Conservation (phyloP, 441 rosid species). For the Populus hybrid region DNA sequence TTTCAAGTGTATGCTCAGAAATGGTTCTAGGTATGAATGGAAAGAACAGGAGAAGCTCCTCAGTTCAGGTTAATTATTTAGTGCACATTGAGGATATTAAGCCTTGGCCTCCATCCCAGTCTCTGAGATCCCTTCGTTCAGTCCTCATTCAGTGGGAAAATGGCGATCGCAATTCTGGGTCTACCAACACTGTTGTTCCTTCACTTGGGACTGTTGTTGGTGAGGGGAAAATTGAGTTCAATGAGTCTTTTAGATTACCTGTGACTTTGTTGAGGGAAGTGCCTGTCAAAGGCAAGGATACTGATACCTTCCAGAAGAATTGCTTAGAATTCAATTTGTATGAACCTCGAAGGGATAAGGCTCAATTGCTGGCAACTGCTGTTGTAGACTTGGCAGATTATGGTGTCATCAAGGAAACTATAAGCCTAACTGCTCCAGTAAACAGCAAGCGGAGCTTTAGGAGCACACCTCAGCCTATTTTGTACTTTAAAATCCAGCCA, state of each 20-base stretch:
- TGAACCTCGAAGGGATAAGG: conserved; percentile 88
- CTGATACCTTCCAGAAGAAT: conserved; percentile 60
- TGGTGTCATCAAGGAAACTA: conserved; percentile 52
- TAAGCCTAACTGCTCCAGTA: conserved; percentile 58
- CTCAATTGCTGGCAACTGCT: conserved; percentile 74
- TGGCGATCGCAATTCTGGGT: conserved; percentile 68
- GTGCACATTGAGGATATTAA: conserved; percentile 81
- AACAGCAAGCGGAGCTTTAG: conserved; percentile 74
- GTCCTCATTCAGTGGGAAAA: conserved; percentile 91
- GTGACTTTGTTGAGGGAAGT: conserved; percentile 62
- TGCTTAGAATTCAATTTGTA: conserved; percentile 70
- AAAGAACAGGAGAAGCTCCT: conserved; percentile 54
- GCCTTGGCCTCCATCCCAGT: conserved; percentile 99
- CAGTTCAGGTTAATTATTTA: conserved; percentile 56
- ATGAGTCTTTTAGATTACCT: conserved; percentile 76
- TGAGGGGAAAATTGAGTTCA: conserved; percentile 90
- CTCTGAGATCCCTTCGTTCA: conserved; percentile 79
- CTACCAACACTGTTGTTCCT: conserved; percentile 65
- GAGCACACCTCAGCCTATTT: conserved; percentile 74
- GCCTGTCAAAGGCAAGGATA: conserved; percentile 51
- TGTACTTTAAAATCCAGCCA: conserved; percentile 62
- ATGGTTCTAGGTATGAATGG: conserved; percentile 69
- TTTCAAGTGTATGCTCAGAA: conserved; percentile 18
- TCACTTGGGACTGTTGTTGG: conserved; percentile 67
- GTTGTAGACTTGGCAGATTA: conserved; percentile 73